Conservation (phyloP, 805 yeast genomes). For the Metschnikowia amazonensis region DNA sequence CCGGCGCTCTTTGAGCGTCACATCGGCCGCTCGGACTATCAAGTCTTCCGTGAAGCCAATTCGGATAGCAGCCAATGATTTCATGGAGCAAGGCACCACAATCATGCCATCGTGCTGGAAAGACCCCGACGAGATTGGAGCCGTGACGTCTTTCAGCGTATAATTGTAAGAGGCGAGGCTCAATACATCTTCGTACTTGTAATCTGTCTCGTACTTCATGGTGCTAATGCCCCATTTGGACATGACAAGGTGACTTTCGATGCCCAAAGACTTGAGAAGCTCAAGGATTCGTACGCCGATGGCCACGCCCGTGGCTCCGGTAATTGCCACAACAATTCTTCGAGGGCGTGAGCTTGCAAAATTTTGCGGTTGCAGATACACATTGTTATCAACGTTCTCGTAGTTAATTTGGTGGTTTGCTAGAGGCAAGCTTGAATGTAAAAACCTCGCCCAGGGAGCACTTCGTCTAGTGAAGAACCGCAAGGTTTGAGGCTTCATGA, state of each 20-base stretch:
- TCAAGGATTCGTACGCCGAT: constrained; percentile 22
- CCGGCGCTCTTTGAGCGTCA: constrained; percentile 24
- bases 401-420: neutral
- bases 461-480: neutral
- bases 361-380: neutral
- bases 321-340: constrained; percentile 24
- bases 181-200: constrained; percentile 16
- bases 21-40: constrained; percentile 27
- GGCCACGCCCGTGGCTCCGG: constrained; percentile 26
- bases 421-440: neutral
- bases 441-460: no score
- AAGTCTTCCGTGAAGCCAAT: constrained; percentile 26
- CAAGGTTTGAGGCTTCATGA: neutral
- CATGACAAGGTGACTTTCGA: constrained; percentile 24
- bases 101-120: constrained; percentile 29
- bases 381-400: neutral
- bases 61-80: constrained; percentile 24
- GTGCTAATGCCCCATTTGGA: constrained; percentile 29
- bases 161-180: constrained; percentile 18
- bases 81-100: constrained; percentile 28
- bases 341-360: constrained; percentile 12
- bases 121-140: constrained; percentile 26
- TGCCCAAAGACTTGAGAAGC: constrained; percentile 12
- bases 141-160: constrained; percentile 22
- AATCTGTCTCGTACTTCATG: constrained; percentile 26